phyloP scores from a whole-genome alignment of 805 yeast species.

The Brettanomyces naardenensis region DNA sequence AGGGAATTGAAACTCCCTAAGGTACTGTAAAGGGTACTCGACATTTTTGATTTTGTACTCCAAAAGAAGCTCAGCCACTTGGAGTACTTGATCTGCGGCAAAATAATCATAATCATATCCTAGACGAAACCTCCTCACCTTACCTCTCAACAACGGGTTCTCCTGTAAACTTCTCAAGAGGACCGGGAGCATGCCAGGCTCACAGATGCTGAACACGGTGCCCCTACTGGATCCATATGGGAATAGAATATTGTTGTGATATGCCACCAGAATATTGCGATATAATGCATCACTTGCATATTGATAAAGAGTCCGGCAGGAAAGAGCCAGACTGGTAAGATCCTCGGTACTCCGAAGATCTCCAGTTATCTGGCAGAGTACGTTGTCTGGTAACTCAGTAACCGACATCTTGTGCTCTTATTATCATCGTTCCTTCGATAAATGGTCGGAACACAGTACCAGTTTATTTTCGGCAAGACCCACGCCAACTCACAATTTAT shows the following conservation, averaged over 20 bases:
- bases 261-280: neutral
- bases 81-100: neutral
- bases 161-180: conserved; percentile 1
- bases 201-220: neutral
- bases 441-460: too few species aligned
- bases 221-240: neutral
- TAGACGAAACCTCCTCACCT: neutral
- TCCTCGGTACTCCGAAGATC: neutral
- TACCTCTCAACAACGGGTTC: too few species aligned
- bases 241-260: neutral
- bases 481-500: too few species aligned
- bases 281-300: neutral
- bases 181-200: neutral
- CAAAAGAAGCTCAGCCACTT: conserved; percentile 9
- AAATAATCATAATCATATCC: neutral
- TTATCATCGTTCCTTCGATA: too few species aligned
- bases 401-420: too few species aligned
- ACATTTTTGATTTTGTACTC: conserved; percentile 9
- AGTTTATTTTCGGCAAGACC: too few species aligned
- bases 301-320: neutral
- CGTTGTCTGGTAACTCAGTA: neutral
- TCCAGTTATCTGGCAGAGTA: neutral
- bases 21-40: conserved; percentile 10
- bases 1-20: conserved; percentile 10
- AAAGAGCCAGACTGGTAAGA: neutral